Evolutionary conservation across 495 filamentous ascomycete genomes (phyloP), one percentile per base, ranked within the genome.

Genomic region (Penicillium maclennaniae): DNA sequence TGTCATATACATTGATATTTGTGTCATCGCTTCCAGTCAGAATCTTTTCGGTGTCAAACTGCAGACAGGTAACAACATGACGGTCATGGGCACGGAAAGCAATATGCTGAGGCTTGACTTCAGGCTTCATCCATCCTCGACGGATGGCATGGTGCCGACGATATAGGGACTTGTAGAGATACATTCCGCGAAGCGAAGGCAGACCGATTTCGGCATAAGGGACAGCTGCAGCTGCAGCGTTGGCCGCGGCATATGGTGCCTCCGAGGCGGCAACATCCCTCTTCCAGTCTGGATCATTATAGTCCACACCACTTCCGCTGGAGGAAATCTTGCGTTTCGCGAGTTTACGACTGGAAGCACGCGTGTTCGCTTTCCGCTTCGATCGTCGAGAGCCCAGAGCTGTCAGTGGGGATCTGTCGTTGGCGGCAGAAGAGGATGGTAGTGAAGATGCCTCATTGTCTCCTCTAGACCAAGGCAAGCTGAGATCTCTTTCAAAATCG

Each of bases 1-100:
- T 99, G 62, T 97, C 92, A 66, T 97, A 99, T 39, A 99, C 92
- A 63, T 97, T 91, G 66, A 99, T 99, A 53, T 96, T 87, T 9
- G 91, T 95, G 66, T 99, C 93, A 69, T 99, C 93, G 59, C 92
- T 97, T 26, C 93, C 93, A 10, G 95, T 99, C 52, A 99, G 76
- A 50, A 99, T 96, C 70, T 97, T 97, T 72, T 97, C 93, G 26
- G 88, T 87, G 60, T 99, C 93, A 59, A 99, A 97, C 60, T 97
- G 92, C 47, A 99, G 78, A 60, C 93, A 99, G 7, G 93, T 99
- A 17, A 99, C 95, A 43, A 99, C 93, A 71, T 97, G 92, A 5
- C 91, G 83, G 49, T 92, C 89, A 61, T 99, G 93, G 6, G 95
- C 93, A 4, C 90, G 85, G 71, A 99, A 97, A 12, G 95, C 95